Evolutionary conservation across 2,329 filamentous ascomycete species (phyloP).

Genomic region (Aspergillus vadensis): DNA sequence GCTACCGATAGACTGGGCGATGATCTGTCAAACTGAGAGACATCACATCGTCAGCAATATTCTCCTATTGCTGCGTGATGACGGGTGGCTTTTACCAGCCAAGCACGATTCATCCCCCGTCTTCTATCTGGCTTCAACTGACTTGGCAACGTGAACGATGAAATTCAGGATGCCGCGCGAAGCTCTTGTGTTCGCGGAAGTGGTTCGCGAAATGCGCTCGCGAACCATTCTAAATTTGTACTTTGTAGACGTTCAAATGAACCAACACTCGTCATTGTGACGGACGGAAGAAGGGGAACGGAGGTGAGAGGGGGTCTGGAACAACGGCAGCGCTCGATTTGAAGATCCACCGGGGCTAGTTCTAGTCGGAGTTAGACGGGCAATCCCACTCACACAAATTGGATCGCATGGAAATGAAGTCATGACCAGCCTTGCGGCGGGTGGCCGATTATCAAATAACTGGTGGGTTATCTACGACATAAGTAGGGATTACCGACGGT

Average conservation of each 20-base stretch:
- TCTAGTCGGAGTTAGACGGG: constrained; percentile 2
- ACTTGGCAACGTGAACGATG: background rate
- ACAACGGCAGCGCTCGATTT: constrained; percentile 17
- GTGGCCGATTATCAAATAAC: constrained; percentile 9
- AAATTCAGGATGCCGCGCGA: background rate
- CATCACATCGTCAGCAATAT: constrained; percentile 20
- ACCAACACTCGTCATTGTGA: constrained; percentile 12
- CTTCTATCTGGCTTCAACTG: background rate
- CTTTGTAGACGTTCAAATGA: background rate
- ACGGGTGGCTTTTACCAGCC: constrained; percentile 17
- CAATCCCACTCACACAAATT: constrained; percentile 3
- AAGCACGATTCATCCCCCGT: constrained; percentile 11
- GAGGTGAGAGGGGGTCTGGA: constrained; percentile 16
- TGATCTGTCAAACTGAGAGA: constrained; percentile 22
- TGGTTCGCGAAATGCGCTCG: background rate
- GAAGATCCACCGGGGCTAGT: constrained; percentile 16
- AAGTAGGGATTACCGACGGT: background rate
- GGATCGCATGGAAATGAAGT: background rate
- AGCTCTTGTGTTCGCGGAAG: background rate
- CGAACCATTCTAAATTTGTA: background rate
- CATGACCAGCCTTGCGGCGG: background rate
- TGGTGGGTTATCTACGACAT: constrained; percentile 1
- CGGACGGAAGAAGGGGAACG: background rate
- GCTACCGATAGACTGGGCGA: constrained; percentile 9
- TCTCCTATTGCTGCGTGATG: constrained; percentile 22